These are phyloP conservation scores for Fusarium continuum DNA, from an alignment of 2,329 filamentous ascomycete genomes.

Conservation along the genomic window DNA sequence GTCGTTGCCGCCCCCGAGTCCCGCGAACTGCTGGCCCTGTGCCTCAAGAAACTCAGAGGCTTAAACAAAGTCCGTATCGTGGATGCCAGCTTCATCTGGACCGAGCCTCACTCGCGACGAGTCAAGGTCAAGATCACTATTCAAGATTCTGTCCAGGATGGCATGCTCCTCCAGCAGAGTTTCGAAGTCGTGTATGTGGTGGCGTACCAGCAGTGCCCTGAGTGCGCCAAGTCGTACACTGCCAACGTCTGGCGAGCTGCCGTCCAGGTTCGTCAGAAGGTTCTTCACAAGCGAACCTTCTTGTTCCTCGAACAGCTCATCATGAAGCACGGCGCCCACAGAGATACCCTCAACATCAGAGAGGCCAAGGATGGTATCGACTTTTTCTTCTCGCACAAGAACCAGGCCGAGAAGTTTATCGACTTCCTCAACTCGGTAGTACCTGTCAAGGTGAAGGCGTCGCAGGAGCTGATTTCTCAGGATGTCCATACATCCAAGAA, in stretches of 20 bases:
- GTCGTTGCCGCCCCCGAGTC: constrained; percentile 86
- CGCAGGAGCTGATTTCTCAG: constrained; percentile 87
- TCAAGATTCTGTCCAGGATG: constrained; percentile 73
- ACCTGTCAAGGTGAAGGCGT: constrained; percentile 80
- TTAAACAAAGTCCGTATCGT: constrained; percentile 92
- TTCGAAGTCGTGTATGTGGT: constrained; percentile 96
- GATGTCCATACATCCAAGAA: constrained; percentile 91
- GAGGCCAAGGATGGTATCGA: constrained; percentile 96
- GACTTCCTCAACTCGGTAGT: constrained; percentile 88
- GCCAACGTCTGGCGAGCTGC: constrained; percentile 94
- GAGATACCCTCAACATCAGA: constrained; percentile 97
- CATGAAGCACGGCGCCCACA: constrained; percentile 89
- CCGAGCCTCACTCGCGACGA: constrained; percentile 92
- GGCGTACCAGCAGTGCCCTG: constrained; percentile 90
- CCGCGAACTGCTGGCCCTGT: constrained; percentile 90
- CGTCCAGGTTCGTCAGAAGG: constrained; percentile 96
- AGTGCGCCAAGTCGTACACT: constrained; percentile 95
- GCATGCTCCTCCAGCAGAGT: constrained; percentile 82
- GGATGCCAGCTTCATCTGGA: constrained; percentile 97
- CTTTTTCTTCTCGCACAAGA: constrained; percentile 90
- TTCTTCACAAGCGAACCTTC: constrained; percentile 86
- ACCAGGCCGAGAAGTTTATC: constrained; percentile 90
- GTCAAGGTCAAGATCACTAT: constrained; percentile 96
- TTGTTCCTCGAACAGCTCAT: constrained; percentile 89
- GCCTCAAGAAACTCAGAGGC: constrained; percentile 86